Percentiles rank a stretch among this genome's conserved stretches.
phyloP scores from a whole-genome alignment of 805 yeast species.

The Cyberlindnera sargentensis region DNA sequence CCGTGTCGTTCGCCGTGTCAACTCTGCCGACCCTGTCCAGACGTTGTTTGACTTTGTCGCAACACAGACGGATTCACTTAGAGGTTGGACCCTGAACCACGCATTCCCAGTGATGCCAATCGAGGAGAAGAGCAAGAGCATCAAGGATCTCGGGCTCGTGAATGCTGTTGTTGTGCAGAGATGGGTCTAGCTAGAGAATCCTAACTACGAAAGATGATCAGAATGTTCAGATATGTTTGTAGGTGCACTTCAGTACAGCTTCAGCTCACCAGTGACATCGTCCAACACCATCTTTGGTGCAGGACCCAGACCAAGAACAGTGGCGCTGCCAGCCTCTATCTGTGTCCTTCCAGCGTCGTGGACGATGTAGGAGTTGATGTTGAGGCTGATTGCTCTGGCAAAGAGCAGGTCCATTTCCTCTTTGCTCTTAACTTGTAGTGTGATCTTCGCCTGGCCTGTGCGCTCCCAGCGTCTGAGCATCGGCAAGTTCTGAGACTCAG shows the following conservation, averaged over 20 bases:
- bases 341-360: constrained; percentile 98
- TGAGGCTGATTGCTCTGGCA: constrained; percentile 74
- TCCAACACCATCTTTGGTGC: constrained; percentile 82
- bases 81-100: constrained; percentile 57
- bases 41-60: constrained; percentile 64
- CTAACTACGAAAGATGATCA: background rate
- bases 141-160: constrained; percentile 68
- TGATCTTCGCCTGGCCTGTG: constrained; percentile 90
- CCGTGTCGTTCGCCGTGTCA: constrained; percentile 56
- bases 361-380: constrained; percentile 72
- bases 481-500: constrained; percentile 50
- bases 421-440: constrained; percentile 63
- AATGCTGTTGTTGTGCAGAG: constrained; percentile 89
- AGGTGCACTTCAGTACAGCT: constrained; percentile 44
- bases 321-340: constrained; percentile 91
- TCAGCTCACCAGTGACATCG: constrained; percentile 72
- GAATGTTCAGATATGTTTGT: background rate
- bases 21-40: constrained; percentile 57
- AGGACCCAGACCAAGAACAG: constrained; percentile 96
- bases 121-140: constrained; percentile 46
- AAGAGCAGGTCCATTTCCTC: constrained; percentile 69
- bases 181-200: constrained; percentile 38
- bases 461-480: constrained; percentile 70
- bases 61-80: constrained; percentile 32
- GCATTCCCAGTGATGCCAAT: constrained; percentile 79